Evolutionary conservation across 2,329 filamentous ascomycete genomes (phyloP), one percentile per base, ranked within the genome.

Genomic region (Curvularia sp.): DNA sequence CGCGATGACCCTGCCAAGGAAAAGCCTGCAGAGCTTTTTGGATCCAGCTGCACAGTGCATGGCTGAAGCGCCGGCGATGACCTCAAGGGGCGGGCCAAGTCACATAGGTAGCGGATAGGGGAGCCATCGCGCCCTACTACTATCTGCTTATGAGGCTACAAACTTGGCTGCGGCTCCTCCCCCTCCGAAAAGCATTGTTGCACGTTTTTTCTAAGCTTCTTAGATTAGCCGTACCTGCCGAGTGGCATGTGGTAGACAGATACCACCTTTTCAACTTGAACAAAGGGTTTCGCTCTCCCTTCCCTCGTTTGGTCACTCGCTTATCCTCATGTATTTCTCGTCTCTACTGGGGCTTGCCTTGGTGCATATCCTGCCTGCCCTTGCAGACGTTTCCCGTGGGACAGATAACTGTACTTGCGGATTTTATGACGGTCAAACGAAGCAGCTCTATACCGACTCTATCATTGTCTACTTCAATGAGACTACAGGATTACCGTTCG

Each of bases 401-500:
- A 47, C 63, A n/a, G 60, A 59, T 9, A 72, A 76, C 55, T 84
- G 82, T 60, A 72, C 75, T 26, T 84, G 82, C 62, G 82, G 82
- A 12, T 84, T 79, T 57, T 76, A 77, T 56, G 81, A 84, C 60
- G 57, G 66, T 0, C 57, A 65, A 7, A 77, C 77, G 2, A 65
- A 73, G 8, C 63, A 75, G 18, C 61, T 81, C 10, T 83, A 78
- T 61, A 84, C 81, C 0, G 81, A 84, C 44, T 78, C 78, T 7
- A 75, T 81, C 26, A 80, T 83, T 48, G 71, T 80, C 4, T 84
- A 83, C 68, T 84, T 84, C 75, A 84, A 84, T 63, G 82, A 83
- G 58, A 80, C 81, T 2, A 64, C 64, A 7, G 68, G 53, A 15
- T 55, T 79, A 12, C 73, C 75, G 3, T 62, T 70, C 13, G 71